Base-by-base conservation (phyloP, 257 asterid species). In the Gynochthodes officinalis region DNA sequence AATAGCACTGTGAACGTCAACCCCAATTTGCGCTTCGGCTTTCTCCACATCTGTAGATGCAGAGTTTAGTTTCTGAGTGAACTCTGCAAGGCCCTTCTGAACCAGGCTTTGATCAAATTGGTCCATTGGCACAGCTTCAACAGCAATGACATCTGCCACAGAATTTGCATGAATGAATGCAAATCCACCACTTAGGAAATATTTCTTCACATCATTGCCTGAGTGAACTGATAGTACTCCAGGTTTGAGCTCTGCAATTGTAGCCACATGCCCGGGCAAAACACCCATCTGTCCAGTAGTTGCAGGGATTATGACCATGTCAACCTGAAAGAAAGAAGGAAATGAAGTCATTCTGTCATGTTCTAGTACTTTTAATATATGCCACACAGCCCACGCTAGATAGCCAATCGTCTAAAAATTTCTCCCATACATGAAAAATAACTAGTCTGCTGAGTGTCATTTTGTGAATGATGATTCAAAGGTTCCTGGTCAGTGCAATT, bases 241-340 rank as follows among this genome's bases (percentile, higher is more conserved):
- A 1, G 96, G 95, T 75, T 91, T 89, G 42, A 92, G 85, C 88
- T 89, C 98, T 6, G 96, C 96, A 75, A 92, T 88, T 23, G 98
- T 88, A 7, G 98, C 83, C 25, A 92, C 98, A 49, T 92, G 98
- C 65, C 96, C 94, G 0, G 98, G 96, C 82, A 92, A 82, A 72
- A 92, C 93, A 88, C 96, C 96, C 98, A 92, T 92, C 72, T 90
- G 96, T 72, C 98, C 96, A 0, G 93, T 88, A 44, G 89, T 78
- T 69, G 98, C 95, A 14, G 97, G 97, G 52, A 91, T 73, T 54
- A 88, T 89, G 72, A 85, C 98, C 98, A 89, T 89, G 80, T 92
- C 98, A 74, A 92, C 98, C 98, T 92, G 85, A 28, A 80, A 68
- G 54, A 73, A 39, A 49, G 8, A 57, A 60, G 23, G 39, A 58